Evolutionary conservation across 768 basidiomycete genomes (phyloP).

Genomic region (Nevesoporus exiguus): DNA sequence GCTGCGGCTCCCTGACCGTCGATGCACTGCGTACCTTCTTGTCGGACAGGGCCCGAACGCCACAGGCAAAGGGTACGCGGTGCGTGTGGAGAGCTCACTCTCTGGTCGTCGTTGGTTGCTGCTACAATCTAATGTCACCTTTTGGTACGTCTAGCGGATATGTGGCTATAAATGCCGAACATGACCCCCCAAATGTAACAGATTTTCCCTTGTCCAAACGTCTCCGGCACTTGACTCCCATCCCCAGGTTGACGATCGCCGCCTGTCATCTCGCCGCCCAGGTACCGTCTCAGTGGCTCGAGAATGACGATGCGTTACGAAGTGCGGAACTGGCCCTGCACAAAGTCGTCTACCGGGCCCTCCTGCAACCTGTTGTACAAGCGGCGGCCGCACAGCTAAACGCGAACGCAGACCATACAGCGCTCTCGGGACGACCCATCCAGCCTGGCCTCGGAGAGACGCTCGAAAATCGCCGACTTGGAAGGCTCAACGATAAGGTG

Average conservation of each 20-base stretch:
- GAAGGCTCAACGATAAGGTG: slow-evolving; percentile 47
- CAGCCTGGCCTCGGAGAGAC: slow-evolving; percentile 37
- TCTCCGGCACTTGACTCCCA: slow-evolving; percentile 17
- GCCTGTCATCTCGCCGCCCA: slow-evolving; percentile 69
- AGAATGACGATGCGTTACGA: slow-evolving; percentile 29
- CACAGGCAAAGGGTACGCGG: not conserved
- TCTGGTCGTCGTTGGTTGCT: slow-evolving; percentile 69
- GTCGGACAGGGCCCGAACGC: slow-evolving; percentile 16
- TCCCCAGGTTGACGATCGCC: slow-evolving; percentile 34
- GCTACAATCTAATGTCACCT: slow-evolving; percentile 67
- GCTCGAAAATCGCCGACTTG: slow-evolving; percentile 44
- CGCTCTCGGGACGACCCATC: slow-evolving; percentile 3
- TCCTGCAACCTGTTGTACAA: slow-evolving; percentile 41
- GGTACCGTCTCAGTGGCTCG: slow-evolving; percentile 60
- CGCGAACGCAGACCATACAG: not conserved
- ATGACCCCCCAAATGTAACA: slow-evolving; percentile 17
- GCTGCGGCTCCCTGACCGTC: slow-evolving; percentile 71
- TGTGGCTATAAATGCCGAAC: not conserved
- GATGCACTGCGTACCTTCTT: slow-evolving; percentile 59
- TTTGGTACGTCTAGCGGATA: slow-evolving; percentile 35
- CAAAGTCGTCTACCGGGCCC: slow-evolving; percentile 71
- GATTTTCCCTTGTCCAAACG: slow-evolving; percentile 55
- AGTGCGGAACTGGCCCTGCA: slow-evolving; percentile 51
- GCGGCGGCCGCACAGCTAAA: slow-evolving; percentile 1
- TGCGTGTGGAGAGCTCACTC: slow-evolving; percentile 49